These are phyloP conservation scores for Croton laevigatus DNA, from an alignment of 441 rosid genomes.

Conservation along the genomic window DNA sequence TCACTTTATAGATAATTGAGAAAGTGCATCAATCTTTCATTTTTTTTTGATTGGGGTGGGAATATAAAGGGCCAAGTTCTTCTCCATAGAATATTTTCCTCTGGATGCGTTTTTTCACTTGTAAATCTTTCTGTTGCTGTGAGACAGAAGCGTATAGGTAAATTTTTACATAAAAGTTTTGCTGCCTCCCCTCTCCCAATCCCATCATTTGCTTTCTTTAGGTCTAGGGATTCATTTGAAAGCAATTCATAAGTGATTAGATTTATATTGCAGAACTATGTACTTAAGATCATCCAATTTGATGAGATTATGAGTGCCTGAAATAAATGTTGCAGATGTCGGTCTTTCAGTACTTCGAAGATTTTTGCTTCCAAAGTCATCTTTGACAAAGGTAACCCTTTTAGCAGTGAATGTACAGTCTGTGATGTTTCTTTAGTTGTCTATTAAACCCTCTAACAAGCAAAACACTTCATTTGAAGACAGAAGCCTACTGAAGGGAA, in stretches of 20 bases:
- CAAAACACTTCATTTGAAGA: conserved; percentile 51
- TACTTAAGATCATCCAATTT: conserved; percentile 5
- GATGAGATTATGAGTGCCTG: conserved; percentile 10
- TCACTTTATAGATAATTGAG: neutral
- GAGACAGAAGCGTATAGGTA: neutral
- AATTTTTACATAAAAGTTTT: neutral
- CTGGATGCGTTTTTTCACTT: neutral
- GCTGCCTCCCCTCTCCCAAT: neutral
- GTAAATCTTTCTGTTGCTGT: neutral
- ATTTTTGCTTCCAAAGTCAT: conserved; percentile 62
- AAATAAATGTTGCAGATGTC: conserved; percentile 61
- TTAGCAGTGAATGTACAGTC: conserved; percentile 14
- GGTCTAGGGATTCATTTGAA: neutral
- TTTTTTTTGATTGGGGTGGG: neutral
- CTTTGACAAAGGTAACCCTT: conserved; percentile 51
- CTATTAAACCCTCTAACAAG: conserved; percentile 36
- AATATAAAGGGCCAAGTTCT: neutral
- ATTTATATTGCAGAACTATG: neutral
- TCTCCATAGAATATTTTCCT: neutral
- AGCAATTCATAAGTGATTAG: neutral
- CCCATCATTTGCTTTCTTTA: neutral
- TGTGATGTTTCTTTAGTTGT: conserved; percentile 18
- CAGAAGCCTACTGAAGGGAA: conserved; percentile 74
- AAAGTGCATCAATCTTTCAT: neutral
- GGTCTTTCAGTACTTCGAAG: conserved; percentile 89